Percentiles rank a stretch among this genome's conserved stretches.
Conservation (phyloP, 169 alveolate species). For the Neospora caninum region DNA sequence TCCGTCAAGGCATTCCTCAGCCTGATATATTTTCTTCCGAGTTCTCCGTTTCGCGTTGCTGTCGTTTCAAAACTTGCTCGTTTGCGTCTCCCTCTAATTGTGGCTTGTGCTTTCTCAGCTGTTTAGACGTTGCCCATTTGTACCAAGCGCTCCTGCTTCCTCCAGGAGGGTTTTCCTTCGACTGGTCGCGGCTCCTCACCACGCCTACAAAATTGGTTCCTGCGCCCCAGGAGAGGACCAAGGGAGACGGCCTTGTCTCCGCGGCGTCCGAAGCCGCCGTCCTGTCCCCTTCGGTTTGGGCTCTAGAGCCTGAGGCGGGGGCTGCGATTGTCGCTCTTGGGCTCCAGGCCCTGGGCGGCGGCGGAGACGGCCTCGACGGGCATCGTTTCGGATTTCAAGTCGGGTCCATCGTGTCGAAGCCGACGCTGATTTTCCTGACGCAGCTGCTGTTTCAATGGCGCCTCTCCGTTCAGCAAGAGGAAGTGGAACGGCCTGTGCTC, state of each 20-base stretch:
- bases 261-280: neutral
- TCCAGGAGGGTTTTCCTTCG: neutral
- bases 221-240: neutral
- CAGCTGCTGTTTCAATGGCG: slow-evolving; percentile 18
- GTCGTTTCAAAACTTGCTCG: no score
- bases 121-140: neutral
- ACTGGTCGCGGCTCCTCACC: slow-evolving; percentile 8
- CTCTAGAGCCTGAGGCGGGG: neutral
- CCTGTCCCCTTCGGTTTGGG: neutral
- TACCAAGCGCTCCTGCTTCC: slow-evolving; percentile 37
- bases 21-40: no score
- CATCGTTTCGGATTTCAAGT: neutral
- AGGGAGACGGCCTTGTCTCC: neutral
- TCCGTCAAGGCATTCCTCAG: no score
- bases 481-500: neutral
- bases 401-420: neutral
- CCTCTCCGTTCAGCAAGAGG: neutral
- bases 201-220: neutral
- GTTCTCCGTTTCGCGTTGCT: no score
- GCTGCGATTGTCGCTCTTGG: neutral
- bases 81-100: neutral
- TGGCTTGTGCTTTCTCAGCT: neutral
- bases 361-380: neutral
- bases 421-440: neutral
- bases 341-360: neutral